Percentiles rank a stretch among this genome's conserved stretches.
Conservation (phyloP, 148 eudicot species). For the Diospyros lotus region DNA sequence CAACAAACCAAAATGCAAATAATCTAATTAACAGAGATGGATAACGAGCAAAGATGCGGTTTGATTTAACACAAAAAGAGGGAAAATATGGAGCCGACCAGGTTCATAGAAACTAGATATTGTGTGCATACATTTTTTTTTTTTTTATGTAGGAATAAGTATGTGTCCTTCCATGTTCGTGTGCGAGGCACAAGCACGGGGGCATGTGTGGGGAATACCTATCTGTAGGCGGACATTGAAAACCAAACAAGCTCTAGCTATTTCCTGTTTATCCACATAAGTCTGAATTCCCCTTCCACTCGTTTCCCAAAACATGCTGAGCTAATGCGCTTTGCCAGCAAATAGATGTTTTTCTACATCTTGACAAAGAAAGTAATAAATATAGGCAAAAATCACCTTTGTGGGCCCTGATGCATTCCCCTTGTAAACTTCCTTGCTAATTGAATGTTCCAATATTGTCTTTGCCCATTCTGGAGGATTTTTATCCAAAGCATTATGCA, state of each 20-base stretch:
- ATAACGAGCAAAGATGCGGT: not conserved
- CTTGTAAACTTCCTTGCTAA: constrained; percentile 60
- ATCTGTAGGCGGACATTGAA: not conserved
- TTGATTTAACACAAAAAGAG: not conserved
- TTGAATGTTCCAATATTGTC: constrained; percentile 43
- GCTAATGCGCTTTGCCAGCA: not conserved
- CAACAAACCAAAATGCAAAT: too few species aligned
- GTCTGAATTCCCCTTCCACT: not conserved
- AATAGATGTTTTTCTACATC: not conserved
- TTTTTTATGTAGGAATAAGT: not conserved
- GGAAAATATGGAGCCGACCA: not conserved
- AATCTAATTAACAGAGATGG: not conserved
- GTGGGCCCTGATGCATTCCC: constrained; percentile 74
- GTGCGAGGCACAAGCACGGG: not conserved
- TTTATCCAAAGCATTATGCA: constrained; percentile 33
- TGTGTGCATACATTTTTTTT: not conserved
- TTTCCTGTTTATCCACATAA: not conserved
- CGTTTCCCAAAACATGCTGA: not conserved
- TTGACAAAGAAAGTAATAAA: not conserved
- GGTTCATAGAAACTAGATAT: not conserved
- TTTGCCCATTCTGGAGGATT: constrained; percentile 62
- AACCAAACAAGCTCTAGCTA: constrained; percentile 6
- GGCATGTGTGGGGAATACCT: not conserved
- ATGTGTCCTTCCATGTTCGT: not conserved
- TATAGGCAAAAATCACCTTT: constrained; percentile 34